Conservation (phyloP, 805 yeast genomes). For the Lipomyces starkeyi region DNA sequence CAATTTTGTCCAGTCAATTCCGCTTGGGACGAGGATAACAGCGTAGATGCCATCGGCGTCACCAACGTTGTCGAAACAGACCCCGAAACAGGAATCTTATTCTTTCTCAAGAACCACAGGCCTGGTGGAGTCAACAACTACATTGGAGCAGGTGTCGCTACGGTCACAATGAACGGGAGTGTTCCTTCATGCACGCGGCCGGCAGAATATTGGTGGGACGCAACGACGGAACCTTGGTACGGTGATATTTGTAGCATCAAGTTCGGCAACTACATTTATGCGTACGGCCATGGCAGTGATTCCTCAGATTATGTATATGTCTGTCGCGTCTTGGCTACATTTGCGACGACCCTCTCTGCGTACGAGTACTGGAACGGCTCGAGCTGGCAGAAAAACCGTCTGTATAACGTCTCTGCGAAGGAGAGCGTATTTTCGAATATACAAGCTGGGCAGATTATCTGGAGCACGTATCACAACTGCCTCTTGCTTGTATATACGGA, state of each 20-base stretch:
- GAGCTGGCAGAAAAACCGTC: constrained; percentile 4
- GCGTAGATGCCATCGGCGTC: constrained; percentile 8
- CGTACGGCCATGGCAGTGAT: constrained; percentile 11
- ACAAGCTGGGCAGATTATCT: constrained; percentile 8
- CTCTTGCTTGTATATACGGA: constrained; percentile 7
- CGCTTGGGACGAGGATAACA: constrained; percentile 2
- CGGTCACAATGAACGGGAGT: neutral
- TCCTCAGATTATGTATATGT: constrained; percentile 4
- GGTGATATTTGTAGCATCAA: constrained; percentile 2
- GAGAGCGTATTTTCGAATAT: constrained; percentile 4
- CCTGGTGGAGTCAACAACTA: neutral
- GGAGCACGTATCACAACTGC: constrained; percentile 5
- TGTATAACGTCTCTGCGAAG: constrained; percentile 9
- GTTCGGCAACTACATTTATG: constrained; percentile 6
- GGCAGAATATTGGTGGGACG: constrained; percentile 14
- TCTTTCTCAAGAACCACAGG: constrained; percentile 12
- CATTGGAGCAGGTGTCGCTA: constrained; percentile 9
- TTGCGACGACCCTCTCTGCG: constrained; percentile 6
- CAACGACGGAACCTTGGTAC: neutral
- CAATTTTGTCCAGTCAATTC: constrained; percentile 10
- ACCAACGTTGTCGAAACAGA: constrained; percentile 10
- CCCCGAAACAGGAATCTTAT: neutral
- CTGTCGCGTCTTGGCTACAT: constrained; percentile 3
- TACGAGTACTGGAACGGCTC: constrained; percentile 13
- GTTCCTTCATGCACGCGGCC: neutral